Evolutionary conservation across 208 protist species (phyloP).

Genomic region (Acanthamoeba lenticulata): DNA sequence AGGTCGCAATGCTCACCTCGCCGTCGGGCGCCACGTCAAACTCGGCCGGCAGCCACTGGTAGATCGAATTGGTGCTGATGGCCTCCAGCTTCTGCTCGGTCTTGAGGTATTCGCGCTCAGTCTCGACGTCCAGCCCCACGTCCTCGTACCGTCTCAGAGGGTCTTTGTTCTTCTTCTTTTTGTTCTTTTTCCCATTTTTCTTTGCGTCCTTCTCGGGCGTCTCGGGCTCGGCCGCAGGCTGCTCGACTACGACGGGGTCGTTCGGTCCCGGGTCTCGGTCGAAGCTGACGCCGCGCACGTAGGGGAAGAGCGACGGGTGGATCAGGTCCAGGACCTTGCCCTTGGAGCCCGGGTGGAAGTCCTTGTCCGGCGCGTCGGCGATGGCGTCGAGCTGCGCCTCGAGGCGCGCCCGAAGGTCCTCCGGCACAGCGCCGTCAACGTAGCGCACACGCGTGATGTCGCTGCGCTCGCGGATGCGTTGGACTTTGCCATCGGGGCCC

Average conservation of each 20-base stretch:
- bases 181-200: background rate
- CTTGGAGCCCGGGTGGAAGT: too few species aligned
- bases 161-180: background rate
- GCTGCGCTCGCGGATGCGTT: background rate
- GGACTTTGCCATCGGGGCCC: background rate
- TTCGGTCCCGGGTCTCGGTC: too few species aligned
- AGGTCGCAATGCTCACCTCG: conserved; percentile 71
- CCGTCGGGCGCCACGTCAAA: conserved; percentile 68
- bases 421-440: conserved; percentile 28
- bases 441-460: background rate
- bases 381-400: too few species aligned
- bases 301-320: conserved; percentile 45
- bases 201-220: too few species aligned
- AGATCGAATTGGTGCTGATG: background rate
- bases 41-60: conserved; percentile 81
- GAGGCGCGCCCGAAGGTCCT: background rate
- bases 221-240: too few species aligned
- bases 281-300: conserved; percentile 53
- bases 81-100: background rate
- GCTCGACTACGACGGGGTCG: too few species aligned
- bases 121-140: background rate
- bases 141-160: background rate
- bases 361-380: too few species aligned
- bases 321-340: too few species aligned
- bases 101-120: background rate